Percentiles rank a stretch among this genome's conserved stretches.
Evolutionary conservation across 805 yeast species (phyloP).

Genomic region (Candida mattraensis): DNA sequence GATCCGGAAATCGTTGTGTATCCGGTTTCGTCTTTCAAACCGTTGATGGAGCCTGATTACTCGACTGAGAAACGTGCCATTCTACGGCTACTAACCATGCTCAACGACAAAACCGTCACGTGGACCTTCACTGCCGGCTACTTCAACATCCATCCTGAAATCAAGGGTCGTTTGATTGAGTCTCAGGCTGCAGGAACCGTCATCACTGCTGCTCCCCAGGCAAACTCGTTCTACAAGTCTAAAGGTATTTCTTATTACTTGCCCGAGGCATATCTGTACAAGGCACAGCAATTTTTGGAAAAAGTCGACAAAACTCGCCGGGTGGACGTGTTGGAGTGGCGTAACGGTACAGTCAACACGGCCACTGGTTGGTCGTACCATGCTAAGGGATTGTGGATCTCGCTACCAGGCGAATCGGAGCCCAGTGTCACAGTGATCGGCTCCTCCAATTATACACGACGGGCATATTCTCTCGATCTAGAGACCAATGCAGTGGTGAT

Average conservation of each 20-base stretch:
- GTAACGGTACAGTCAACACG: constrained; percentile 77
- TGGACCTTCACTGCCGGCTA: constrained; percentile 97
- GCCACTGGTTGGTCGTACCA: constrained; percentile 95
- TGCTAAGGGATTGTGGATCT: constrained; percentile 93
- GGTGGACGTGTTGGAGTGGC: constrained; percentile 79
- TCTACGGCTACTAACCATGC: constrained; percentile 55
- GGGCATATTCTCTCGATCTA: constrained; percentile 85
- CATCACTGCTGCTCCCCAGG: constrained; percentile 89
- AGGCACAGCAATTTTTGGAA: constrained; percentile 65
- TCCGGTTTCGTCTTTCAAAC: constrained; percentile 90
- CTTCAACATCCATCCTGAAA: constrained; percentile 83
- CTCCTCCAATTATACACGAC: constrained; percentile 87
- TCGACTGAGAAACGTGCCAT: constrained; percentile 85
- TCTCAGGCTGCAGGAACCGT: constrained; percentile 65
- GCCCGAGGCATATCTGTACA: constrained; percentile 83
- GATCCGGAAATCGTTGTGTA: constrained; percentile 64
- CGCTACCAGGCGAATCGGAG: constrained; percentile 49
- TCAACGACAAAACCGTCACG: constrained; percentile 52
- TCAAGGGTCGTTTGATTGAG: constrained; percentile 55
- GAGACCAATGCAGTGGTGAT: constrained; percentile 83
- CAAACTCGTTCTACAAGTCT: constrained; percentile 89
- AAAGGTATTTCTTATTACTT: constrained; percentile 76
- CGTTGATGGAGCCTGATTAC: constrained; percentile 61
- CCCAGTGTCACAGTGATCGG: constrained; percentile 86
- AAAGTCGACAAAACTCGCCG: constrained; percentile 35